Evolutionary conservation across 2,329 filamentous ascomycete species (phyloP).

Genomic region (Aspergillus hortae): DNA sequence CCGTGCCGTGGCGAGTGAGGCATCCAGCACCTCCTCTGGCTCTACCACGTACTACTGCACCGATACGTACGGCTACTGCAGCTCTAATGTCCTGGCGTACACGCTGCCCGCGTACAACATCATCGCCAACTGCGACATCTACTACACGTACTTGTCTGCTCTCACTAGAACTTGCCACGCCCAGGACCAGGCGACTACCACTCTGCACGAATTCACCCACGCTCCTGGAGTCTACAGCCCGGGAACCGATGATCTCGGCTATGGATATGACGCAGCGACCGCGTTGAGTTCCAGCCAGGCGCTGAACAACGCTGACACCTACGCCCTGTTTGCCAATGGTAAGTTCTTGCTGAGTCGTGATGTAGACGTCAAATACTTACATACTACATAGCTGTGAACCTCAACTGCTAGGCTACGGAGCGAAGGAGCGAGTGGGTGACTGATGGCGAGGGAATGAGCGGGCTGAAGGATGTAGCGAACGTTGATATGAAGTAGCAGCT

Average conservation of each 20-base stretch:
- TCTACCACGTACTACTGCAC: conserved; percentile 56
- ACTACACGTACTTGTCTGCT: conserved; percentile 49
- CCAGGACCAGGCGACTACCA: conserved; percentile 64
- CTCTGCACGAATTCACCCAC: conserved; percentile 65
- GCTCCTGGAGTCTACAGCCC: conserved; percentile 51
- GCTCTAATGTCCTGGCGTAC: conserved; percentile 56
- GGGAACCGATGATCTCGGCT: conserved; percentile 58
- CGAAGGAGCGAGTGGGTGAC: neutral
- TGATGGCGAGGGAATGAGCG: neutral
- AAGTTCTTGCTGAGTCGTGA: conserved; percentile 7
- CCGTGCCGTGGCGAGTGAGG: conserved; percentile 54
- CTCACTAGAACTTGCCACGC: conserved; percentile 54
- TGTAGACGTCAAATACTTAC: neutral
- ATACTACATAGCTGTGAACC: conserved; percentile 6
- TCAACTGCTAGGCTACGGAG: conserved; percentile 8
- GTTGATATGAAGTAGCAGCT: no score
- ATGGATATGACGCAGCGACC: conserved; percentile 52
- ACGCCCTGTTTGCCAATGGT: conserved; percentile 52
- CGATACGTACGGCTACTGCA: conserved; percentile 55
- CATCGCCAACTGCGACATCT: conserved; percentile 62
- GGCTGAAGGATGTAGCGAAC: neutral
- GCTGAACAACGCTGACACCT: conserved; percentile 63
- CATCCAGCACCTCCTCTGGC: conserved; percentile 48
- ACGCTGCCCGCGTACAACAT: conserved; percentile 53
- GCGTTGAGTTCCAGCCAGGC: conserved; percentile 49